Evolutionary conservation across 2,329 filamentous ascomycete species (phyloP).

Genomic region (Penicillium hordei): DNA sequence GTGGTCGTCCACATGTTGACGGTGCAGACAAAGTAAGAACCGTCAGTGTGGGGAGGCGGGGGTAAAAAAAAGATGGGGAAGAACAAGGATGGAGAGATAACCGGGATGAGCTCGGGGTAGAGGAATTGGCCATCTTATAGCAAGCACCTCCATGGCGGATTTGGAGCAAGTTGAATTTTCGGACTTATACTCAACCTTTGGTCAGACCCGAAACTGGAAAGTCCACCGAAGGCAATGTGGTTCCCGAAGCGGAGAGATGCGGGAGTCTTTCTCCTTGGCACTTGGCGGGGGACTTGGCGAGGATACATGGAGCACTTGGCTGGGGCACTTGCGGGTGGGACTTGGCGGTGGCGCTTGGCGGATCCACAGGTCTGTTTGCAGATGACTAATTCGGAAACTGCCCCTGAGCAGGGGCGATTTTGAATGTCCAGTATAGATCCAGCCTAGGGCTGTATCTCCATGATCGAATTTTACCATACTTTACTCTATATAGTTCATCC

Average conservation of each 20-base stretch:
- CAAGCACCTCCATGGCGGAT: constrained; percentile 2
- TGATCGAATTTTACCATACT: background rate
- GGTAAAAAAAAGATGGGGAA: constrained; percentile 2
- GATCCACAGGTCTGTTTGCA: background rate
- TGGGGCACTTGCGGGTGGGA: background rate
- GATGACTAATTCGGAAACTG: background rate
- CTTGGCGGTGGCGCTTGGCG: background rate
- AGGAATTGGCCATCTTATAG: constrained; percentile 9
- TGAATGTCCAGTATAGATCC: background rate
- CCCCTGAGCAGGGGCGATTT: background rate
- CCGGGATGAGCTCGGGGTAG: background rate
- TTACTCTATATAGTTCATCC: background rate
- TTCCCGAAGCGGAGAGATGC: constrained; percentile 6
- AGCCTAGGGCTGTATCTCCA: background rate
- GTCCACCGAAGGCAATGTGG: constrained; percentile 9
- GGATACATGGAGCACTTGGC: background rate
- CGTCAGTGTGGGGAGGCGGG: constrained; percentile 4
- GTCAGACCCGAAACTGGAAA: constrained; percentile 3
- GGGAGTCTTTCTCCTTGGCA: background rate
- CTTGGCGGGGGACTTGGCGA: background rate
- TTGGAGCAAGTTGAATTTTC: background rate
- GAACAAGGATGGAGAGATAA: background rate
- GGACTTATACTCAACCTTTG: background rate
- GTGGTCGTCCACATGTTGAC: constrained; percentile 28
- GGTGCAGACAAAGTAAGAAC: constrained; percentile 4